These are phyloP conservation scores for Pleurotus giganteus DNA, from an alignment of 768 basidiomycete species.

Conservation along the genomic window DNA sequence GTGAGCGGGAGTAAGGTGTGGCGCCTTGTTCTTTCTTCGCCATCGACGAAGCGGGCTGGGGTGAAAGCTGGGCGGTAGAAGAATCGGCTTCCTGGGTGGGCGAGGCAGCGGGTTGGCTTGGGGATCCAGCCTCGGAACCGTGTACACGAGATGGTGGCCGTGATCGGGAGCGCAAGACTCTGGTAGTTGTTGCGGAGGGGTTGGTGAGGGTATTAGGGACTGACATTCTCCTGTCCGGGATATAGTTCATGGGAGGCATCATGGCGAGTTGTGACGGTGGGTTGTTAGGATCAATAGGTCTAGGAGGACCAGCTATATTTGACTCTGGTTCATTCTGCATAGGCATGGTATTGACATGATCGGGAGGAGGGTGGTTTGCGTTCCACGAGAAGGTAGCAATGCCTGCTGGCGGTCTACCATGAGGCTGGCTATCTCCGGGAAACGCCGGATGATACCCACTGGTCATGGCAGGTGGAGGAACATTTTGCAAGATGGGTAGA, in stretches of 20 bases:
- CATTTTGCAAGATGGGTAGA: constrained; percentile 23
- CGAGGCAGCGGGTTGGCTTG: constrained; percentile 33
- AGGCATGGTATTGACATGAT: constrained; percentile 32
- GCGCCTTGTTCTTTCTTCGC: constrained; percentile 45
- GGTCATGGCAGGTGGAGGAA: constrained; percentile 53
- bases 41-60: constrained; percentile 31
- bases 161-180: constrained; percentile 63
- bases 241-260: constrained; percentile 58
- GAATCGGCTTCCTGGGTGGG: constrained; percentile 40
- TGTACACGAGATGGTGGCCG: constrained; percentile 67
- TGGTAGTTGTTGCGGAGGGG: constrained; percentile 37
- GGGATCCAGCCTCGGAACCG: constrained; percentile 36
- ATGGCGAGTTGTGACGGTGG: constrained; percentile 36
- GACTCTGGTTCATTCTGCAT: constrained; percentile 45
- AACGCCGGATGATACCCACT: constrained; percentile 52
- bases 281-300: constrained; percentile 47
- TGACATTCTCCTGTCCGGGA: constrained; percentile 74
- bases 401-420: constrained; percentile 58
- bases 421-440: constrained; percentile 60
- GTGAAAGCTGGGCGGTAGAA: constrained; percentile 32
- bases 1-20: constrained; percentile 93
- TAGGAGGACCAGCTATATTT: constrained; percentile 36
- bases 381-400: constrained; percentile 77
- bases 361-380: constrained; percentile 31
- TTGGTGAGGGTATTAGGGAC: constrained; percentile 58